phyloP scores from a whole-genome alignment of 257 asterid genomes.

The Rauvolfia tetraphylla region DNA sequence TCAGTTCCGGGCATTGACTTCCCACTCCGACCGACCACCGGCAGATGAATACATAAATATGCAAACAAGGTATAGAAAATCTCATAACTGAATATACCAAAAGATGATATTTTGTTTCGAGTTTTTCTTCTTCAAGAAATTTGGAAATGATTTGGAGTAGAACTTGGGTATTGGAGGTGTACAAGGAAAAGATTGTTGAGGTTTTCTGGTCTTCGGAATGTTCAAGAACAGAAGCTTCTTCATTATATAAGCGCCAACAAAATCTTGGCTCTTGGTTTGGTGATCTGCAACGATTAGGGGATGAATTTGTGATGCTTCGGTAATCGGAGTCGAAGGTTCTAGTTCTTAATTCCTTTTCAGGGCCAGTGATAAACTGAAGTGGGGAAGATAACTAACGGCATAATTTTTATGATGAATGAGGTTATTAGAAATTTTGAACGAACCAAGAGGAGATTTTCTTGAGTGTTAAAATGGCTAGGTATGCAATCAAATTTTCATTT shows the following conservation, averaged over 20 bases:
- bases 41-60: neutral
- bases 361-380: neutral
- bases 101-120: neutral
- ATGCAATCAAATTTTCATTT: neutral
- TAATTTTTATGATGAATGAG: neutral
- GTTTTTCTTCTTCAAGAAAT: neutral
- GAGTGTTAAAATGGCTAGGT: neutral
- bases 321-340: neutral
- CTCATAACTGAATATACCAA: neutral
- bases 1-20: slow-evolving; percentile 6
- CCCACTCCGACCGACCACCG: slow-evolving; percentile 4
- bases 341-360: neutral
- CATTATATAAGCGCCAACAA: neutral
- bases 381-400: neutral
- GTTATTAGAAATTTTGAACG: neutral
- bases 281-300: neutral
- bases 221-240: neutral
- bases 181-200: neutral
- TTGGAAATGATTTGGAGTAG: neutral
- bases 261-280: neutral
- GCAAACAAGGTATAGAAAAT: neutral
- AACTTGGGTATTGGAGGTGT: neutral
- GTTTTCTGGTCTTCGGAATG: neutral
- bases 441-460: neutral
- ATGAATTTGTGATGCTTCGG: neutral